phyloP scores from a whole-genome alignment of 2,329 filamentous ascomycete genomes.

The Neonectria faginata region DNA sequence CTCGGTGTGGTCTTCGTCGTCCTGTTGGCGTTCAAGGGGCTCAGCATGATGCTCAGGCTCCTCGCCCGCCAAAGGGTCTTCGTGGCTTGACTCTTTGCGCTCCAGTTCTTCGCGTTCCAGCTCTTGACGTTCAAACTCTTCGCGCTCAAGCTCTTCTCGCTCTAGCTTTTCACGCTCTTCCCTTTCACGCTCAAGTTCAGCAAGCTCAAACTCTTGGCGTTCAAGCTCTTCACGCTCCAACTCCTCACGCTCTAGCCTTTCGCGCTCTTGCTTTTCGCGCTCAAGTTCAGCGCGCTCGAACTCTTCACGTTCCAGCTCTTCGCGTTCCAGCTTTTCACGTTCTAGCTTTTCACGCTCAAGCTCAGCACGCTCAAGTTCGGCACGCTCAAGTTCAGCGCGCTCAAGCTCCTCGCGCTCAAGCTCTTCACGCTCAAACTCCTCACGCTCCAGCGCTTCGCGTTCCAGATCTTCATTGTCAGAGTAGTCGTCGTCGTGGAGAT shows the following conservation, averaged over 20 bases:
- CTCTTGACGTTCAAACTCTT: conserved; percentile 15
- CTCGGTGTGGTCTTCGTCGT: conserved; percentile 15
- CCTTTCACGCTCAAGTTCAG: background rate
- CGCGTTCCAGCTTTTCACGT: background rate
- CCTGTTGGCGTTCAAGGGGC: conserved; percentile 15
- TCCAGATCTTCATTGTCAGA: conserved; percentile 20
- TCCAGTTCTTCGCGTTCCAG: conserved; percentile 18
- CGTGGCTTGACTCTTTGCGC: background rate
- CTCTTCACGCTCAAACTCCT: conserved; percentile 1
- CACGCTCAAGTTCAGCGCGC: conserved; percentile 1
- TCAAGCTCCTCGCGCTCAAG: background rate
- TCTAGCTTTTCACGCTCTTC: background rate
- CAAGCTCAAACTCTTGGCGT: background rate
- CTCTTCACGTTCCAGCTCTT: background rate
- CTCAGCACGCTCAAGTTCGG: conserved; percentile 14
- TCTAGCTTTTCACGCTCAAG: background rate
- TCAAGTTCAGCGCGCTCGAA: background rate
- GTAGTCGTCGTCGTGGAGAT: conserved; percentile 28
- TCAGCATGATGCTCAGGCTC: conserved; percentile 6
- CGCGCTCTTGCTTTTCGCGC: conserved; percentile 11
- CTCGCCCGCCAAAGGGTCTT: conserved; percentile 4
- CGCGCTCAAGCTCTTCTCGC: conserved; percentile 6
- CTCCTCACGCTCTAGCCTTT: background rate
- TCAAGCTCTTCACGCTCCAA: conserved; percentile 5
- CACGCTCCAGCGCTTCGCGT: background rate